Base-by-base conservation (phyloP, 768 basidiomycete species). In the Roridomyces roridus region DNA sequence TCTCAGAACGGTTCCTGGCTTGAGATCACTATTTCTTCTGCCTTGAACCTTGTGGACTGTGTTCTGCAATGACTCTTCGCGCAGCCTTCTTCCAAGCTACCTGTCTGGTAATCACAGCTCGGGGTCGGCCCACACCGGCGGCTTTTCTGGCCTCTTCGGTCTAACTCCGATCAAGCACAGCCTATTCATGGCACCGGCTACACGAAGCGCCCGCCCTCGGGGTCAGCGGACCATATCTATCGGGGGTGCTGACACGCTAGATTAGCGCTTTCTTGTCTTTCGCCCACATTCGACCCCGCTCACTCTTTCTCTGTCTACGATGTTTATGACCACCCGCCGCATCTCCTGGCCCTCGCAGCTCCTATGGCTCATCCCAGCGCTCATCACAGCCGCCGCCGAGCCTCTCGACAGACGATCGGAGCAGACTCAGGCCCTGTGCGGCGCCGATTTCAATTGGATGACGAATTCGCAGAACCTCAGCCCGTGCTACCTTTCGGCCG, bases 401-500 rank as follows among this genome's bases (percentile, higher is more conserved):
- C n/a, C 51, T 25, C 6, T 49, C n/a, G 21, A 49, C 4, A 14
- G 9, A 26, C 45, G 49, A 29, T 23, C 24, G 8, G 42, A 20
- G 31, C 60, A 65, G 28, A 68, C 64, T 2, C 56, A 57, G 17
- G 72, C 70, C 14, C 45, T 48, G 14, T 80, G 79, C 64, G 25
- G 6, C 18, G 4, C 66, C 17, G 62, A 63, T 15, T 77, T 68
- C 51, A 17, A 59, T 11, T 82, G 80, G 80, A 68, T 71, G 59
- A 53, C 71, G 25, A 79, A 74, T 51, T 49, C 63, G 12, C 53
- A 64, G 7, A 28, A 63, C 0, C 21, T 57, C 10, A 68, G 75
- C 1, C 78, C 80, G 11, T 82, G 80, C 62, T 25, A 56, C 2
- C 59, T 76, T 14, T 73, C 74, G n/a, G 70, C 80, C 24, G 46